phyloP scores from a whole-genome alignment of 371 early-diverging fungal genomes.

The Globomyces sp. region DNA sequence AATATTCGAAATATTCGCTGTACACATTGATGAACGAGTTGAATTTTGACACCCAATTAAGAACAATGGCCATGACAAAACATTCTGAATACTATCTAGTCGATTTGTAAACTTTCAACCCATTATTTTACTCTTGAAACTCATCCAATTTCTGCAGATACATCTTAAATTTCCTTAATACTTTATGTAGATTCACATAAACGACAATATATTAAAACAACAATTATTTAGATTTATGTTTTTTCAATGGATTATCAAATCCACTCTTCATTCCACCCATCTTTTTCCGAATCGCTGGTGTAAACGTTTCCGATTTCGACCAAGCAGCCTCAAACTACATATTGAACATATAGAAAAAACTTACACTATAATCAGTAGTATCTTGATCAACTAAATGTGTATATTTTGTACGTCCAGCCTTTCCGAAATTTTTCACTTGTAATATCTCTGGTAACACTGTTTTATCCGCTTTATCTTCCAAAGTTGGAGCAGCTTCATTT shows the following conservation, averaged over 20 bases:
- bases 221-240: not conserved
- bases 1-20: too few species aligned
- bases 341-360: not conserved
- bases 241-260: conserved; percentile 38
- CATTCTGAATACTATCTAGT: too few species aligned
- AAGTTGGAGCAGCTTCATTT: conserved; percentile 73
- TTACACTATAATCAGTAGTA: conserved; percentile 43
- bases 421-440: conserved; percentile 90
- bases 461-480: conserved; percentile 63
- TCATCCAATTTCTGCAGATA: too few species aligned
- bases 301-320: conserved; percentile 44
- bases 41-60: too few species aligned
- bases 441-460: conserved; percentile 77
- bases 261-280: conserved; percentile 47
- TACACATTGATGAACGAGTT: too few species aligned
- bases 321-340: conserved; percentile 46
- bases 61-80: too few species aligned
- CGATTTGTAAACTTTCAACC: too few species aligned
- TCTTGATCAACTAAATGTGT: conserved; percentile 84
- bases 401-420: conserved; percentile 83
- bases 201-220: too few species aligned
- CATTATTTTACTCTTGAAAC: too few species aligned
- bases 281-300: conserved; percentile 34
- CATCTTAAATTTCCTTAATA: too few species aligned
- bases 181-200: too few species aligned